Base-by-base conservation (phyloP, 306 rosid genomes). In the Prunus mongolica region DNA sequence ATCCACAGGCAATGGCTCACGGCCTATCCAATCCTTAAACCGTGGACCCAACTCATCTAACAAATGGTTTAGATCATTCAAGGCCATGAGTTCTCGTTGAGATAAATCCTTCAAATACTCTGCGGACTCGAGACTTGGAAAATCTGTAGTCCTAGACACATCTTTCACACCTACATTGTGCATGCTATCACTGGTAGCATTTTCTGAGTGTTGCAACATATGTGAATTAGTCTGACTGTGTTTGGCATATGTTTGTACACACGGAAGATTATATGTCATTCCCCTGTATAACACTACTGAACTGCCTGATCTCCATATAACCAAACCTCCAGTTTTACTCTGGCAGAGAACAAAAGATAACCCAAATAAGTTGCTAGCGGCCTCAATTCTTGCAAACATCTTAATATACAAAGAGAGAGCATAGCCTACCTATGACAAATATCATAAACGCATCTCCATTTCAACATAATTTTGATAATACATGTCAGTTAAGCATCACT, bases 301-400 rank as follows among this genome's bases (percentile, higher is more conserved):
- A 78, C 97, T 86, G 52, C 98, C 98, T 0, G 97, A 94, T 82
- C 98, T 90, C 96, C 97, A 91, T 67, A 94, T 87, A 74, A 94
- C 94, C 79, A 90, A 79, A 58, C 98, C 97, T 77, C 98, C 93
- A 34, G 93, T 90, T 87, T 80, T 94, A 77, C 79, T 88, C 98
- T 94, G 82, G 79, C 71, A 55, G 73, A 67, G 73, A 78, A 69
- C 47, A 18, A 47, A 80, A 77, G 38, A 72, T 47, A 78, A 67
- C 25, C 27, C 62, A 54, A 58, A 78, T 50, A 69, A 80, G 70
- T 71, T 78, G 64, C 81, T 27, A 71, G 16, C 73, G 50, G 13
- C 2, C 65, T 34, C 67, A 61, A 46, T 78, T 72, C 32, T 65
- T 52, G 66, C 66, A 41, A 83, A 63, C 16, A 63, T 41, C 54